These are phyloP conservation scores for Fusarium ramigenum DNA, from an alignment of 2,329 filamentous ascomycete species.

Conservation along the genomic window DNA sequence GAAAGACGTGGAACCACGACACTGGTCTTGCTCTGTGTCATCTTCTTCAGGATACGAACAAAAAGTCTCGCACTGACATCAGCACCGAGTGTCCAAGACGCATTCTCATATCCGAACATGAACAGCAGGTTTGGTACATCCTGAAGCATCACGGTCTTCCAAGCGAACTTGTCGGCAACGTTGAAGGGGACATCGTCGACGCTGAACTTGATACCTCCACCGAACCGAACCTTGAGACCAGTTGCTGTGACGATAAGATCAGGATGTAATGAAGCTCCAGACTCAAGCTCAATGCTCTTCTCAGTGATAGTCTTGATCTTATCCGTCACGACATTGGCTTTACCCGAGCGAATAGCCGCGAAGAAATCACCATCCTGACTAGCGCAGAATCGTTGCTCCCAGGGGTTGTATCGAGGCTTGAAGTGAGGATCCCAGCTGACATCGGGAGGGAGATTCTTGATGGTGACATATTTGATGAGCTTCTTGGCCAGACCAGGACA, in stretches of 20 bases:
- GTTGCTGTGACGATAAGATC: conserved; percentile 74
- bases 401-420: conserved; percentile 63
- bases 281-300: conserved; percentile 54
- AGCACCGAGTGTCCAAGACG: conserved; percentile 69
- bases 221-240: conserved; percentile 65
- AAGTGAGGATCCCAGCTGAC: conserved; percentile 64
- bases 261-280: conserved; percentile 57
- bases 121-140: conserved; percentile 69
- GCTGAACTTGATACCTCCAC: conserved; percentile 59
- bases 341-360: conserved; percentile 50
- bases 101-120: conserved; percentile 68
- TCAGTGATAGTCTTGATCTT: conserved; percentile 56
- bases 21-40: conserved; percentile 54
- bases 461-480: conserved; percentile 54
- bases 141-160: conserved; percentile 70
- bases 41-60: conserved; percentile 59
- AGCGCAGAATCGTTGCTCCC: conserved; percentile 76
- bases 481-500: conserved; percentile 58
- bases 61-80: conserved; percentile 62
- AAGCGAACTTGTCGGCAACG: conserved; percentile 58
- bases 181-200: conserved; percentile 61
- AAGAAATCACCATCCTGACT: conserved; percentile 59
- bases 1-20: conserved; percentile 56
- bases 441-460: conserved; percentile 57
- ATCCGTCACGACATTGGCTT: conserved; percentile 55